Percentiles rank a stretch among this genome's conserved stretches.
phyloP scores from a whole-genome alignment of 768 basidiomycete genomes.

The Erythrobasidium yunnanense region DNA sequence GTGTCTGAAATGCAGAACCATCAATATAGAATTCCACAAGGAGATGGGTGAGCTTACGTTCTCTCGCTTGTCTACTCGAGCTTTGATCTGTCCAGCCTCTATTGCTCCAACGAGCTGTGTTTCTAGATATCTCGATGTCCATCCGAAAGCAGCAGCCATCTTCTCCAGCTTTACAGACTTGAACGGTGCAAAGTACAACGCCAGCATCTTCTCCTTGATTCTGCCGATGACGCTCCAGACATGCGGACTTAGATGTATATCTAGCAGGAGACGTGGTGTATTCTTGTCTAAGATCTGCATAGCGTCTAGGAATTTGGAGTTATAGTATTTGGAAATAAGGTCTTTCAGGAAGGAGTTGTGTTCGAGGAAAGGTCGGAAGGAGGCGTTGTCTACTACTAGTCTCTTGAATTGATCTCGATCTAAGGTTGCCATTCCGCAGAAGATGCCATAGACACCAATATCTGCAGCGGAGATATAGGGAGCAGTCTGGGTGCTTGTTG shows the following conservation, averaged over 20 bases:
- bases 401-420: constrained; percentile 59
- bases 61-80: constrained; percentile 76
- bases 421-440: constrained; percentile 72
- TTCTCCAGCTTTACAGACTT: constrained; percentile 67
- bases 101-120: constrained; percentile 66
- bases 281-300: constrained; percentile 62
- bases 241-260: constrained; percentile 34
- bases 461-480: constrained; percentile 70
- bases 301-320: constrained; percentile 72
- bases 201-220: constrained; percentile 65
- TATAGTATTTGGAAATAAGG: constrained; percentile 71
- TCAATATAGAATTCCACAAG: constrained; percentile 19
- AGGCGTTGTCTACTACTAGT: constrained; percentile 53
- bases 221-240: constrained; percentile 60
- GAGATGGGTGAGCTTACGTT: constrained; percentile 48
- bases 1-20: too few relatives aligned
- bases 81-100: constrained; percentile 63
- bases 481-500: not conserved
- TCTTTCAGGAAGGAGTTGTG: constrained; percentile 78
- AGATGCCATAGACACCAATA: constrained; percentile 71
- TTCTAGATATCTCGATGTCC: constrained; percentile 61
- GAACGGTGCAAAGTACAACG: constrained; percentile 86
- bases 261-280: constrained; percentile 45
- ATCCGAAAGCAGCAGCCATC: constrained; percentile 79
- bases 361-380: constrained; percentile 64